Base-by-base conservation (phyloP, 352 stramenopile species). In the Pythium sukuiense region DNA sequence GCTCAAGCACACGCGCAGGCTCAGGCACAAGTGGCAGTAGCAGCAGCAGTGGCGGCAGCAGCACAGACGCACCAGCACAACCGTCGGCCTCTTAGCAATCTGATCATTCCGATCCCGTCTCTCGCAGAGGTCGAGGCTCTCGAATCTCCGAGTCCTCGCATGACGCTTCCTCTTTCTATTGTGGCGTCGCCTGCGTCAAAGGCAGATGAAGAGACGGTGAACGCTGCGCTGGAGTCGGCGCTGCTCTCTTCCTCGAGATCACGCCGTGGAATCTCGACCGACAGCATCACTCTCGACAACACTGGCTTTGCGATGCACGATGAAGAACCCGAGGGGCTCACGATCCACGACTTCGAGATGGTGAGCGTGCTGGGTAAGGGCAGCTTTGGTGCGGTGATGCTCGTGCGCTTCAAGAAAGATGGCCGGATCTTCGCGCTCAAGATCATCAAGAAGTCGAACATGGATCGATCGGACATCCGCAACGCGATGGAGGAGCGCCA, bases 271-370 rank as follows among this genome's bases (percentile, higher is more conserved):
- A 50, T 48, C 5, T 70, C 68, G 2, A 39, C 43, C 11, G 67
- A 73, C 8, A 75, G 69, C 33, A 69, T 69, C 43, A 63, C 59
- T 2, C 54, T 75, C 4, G 69, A 75, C 30, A 24, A n/a, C 3
- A 69, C 69, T 0, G 56, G 56, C 7, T 75, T 63, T 41, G 33
- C 53, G 3, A 8, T 41, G 14, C 63, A 63, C 0, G 46, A 56
- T 14, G 39, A 71, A 61, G 76, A 80, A 26, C 67, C 73, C 4
- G 85, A 96, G 60, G 73, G 76, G 2, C 73, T 95, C 45, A 94
- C 86, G 39, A 96, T 96, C 59, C 85, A 96, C 50, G 86, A 96
- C 64, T 96, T 96, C n/a, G 88, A 96, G 61, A 96, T 96, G 88
- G 73, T 96, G 12, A 93, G 85, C 61, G 88, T 96, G 26, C 63